Percentiles rank a stretch among this genome's conserved stretches.
phyloP scores from a whole-genome alignment of 306 rosid species.

The Castanea crenata region DNA sequence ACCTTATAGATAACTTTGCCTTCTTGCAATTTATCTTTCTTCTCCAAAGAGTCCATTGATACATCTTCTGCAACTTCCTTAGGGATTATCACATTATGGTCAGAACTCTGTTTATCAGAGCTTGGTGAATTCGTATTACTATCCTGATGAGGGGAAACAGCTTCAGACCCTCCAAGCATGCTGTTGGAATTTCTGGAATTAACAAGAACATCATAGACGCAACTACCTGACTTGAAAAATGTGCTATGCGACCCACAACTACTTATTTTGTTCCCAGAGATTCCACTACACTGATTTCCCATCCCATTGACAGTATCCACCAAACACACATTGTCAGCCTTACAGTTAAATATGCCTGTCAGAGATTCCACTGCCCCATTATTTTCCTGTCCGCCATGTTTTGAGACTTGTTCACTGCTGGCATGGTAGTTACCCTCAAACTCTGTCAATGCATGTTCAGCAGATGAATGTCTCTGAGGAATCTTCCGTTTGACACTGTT shows the following conservation, averaged over 20 bases:
- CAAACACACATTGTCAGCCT: background rate
- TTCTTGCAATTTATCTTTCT: conserved; percentile 30
- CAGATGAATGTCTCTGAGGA: conserved; percentile 31
- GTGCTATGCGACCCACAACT: conserved; percentile 31
- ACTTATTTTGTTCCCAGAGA: conserved; percentile 25
- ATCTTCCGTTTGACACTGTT: conserved; percentile 12
- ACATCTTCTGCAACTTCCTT: conserved; percentile 31
- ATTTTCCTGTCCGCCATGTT: conserved; percentile 17
- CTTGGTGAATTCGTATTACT: conserved; percentile 29
- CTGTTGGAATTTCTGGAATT: conserved; percentile 39
- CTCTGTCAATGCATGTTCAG: conserved; percentile 27
- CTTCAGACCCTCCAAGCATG: conserved; percentile 31
- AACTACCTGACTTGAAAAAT: conserved; percentile 31
- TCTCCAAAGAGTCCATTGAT: conserved; percentile 23
- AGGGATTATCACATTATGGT: conserved; percentile 29
- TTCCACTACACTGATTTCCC: conserved; percentile 27
- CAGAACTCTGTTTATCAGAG: conserved; percentile 37
- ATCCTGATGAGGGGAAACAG: conserved; percentile 35
- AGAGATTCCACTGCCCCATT: conserved; percentile 14
- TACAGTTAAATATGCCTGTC: conserved; percentile 14
- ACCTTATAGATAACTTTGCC: conserved; percentile 21
- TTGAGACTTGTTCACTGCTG: conserved; percentile 29
- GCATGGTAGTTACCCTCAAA: conserved; percentile 29
- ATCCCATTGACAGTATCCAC: conserved; percentile 18
- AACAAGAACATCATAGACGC: conserved; percentile 27